Conservation (phyloP, 2,329 filamentous ascomycete species). For the Fusarium torreyae region DNA sequence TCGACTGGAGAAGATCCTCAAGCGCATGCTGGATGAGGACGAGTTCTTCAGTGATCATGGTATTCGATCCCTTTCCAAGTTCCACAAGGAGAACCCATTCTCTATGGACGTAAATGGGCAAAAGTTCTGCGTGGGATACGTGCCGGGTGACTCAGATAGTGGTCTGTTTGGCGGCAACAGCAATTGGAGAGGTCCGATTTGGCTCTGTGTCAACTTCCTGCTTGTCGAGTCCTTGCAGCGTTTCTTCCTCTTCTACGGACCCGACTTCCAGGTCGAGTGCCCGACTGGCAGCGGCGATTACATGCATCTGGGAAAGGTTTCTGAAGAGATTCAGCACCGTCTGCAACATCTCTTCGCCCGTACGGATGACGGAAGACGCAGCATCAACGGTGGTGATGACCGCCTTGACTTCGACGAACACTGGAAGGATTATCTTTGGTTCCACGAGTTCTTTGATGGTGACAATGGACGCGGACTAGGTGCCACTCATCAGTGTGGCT, state of each 20-base stretch:
- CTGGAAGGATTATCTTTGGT: slow-evolving; percentile 90
- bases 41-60: slow-evolving; percentile 94
- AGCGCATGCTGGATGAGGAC: slow-evolving; percentile 92
- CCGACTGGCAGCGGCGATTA: slow-evolving; percentile 93
- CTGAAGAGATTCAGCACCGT: slow-evolving; percentile 94
- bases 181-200: slow-evolving; percentile 97
- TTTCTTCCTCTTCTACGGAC: slow-evolving; percentile 97
- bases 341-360: slow-evolving; percentile 92
- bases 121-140: slow-evolving; percentile 87
- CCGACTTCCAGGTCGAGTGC: slow-evolving; percentile 90
- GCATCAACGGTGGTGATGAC: slow-evolving; percentile 88
- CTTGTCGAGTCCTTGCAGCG: slow-evolving; percentile 94
- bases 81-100: slow-evolving; percentile 89
- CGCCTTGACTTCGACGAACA: slow-evolving; percentile 90
- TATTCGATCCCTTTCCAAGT: slow-evolving; percentile 92
- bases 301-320: slow-evolving; percentile 96
- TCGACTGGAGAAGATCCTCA: slow-evolving; percentile 88
- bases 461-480: slow-evolving; percentile 91
- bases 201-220: slow-evolving; percentile 96
- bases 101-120: slow-evolving; percentile 97
- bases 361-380: slow-evolving; percentile 86
- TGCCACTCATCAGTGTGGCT: slow-evolving; percentile 94
- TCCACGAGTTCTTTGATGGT: slow-evolving; percentile 97
- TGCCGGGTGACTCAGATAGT: slow-evolving; percentile 96
- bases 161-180: slow-evolving; percentile 97